These are phyloP conservation scores for Globisporangium iwayamae DNA, from an alignment of 352 stramenopile genomes.

Conservation along the genomic window DNA sequence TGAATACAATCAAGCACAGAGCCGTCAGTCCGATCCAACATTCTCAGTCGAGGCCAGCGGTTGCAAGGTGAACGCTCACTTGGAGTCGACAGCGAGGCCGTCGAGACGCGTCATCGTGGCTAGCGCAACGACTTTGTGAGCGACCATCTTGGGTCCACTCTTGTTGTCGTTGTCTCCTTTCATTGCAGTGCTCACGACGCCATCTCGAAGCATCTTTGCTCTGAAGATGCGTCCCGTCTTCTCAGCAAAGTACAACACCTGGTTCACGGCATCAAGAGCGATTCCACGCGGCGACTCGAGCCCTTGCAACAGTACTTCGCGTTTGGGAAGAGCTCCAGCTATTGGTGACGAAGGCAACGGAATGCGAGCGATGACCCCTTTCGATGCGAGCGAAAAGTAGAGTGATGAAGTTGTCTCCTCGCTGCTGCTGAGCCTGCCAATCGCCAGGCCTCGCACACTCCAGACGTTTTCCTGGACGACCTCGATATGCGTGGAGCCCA, in stretches of 20 bases:
- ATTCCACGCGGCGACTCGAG: slow-evolving; percentile 54
- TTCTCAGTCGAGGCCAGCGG: neutral
- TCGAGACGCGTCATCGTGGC: slow-evolving; percentile 49
- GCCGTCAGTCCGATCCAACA: slow-evolving; percentile 4
- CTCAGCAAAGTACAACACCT: slow-evolving; percentile 64
- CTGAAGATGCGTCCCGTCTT: slow-evolving; percentile 63
- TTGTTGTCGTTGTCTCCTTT: slow-evolving; percentile 6
- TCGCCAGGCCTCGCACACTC: slow-evolving; percentile 46
- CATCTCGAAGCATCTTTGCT: slow-evolving; percentile 15
- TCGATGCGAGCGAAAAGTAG: slow-evolving; percentile 57
- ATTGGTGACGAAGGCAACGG: slow-evolving; percentile 3
- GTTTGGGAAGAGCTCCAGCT: neutral
- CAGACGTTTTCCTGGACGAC: slow-evolving; percentile 40
- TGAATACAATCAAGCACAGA: slow-evolving; percentile 15
- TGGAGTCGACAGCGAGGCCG: slow-evolving; percentile 56
- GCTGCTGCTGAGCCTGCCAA: slow-evolving; percentile 14
- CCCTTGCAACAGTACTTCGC: slow-evolving; percentile 28
- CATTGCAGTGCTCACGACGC: slow-evolving; percentile 13
- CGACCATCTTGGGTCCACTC: slow-evolving; percentile 14
- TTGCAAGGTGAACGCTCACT: slow-evolving; percentile 18
- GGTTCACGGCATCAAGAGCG: slow-evolving; percentile 25
- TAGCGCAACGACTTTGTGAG: slow-evolving; percentile 33
- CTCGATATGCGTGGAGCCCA: slow-evolving; percentile 38
- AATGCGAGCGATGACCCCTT: slow-evolving; percentile 42
- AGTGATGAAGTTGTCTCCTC: slow-evolving; percentile 18